Percentiles rank a stretch among this genome's conserved stretches.
These are phyloP conservation scores for Mortierella antarctica DNA, from an alignment of 192 early-diverging fungal species.

Conservation along the genomic window DNA sequence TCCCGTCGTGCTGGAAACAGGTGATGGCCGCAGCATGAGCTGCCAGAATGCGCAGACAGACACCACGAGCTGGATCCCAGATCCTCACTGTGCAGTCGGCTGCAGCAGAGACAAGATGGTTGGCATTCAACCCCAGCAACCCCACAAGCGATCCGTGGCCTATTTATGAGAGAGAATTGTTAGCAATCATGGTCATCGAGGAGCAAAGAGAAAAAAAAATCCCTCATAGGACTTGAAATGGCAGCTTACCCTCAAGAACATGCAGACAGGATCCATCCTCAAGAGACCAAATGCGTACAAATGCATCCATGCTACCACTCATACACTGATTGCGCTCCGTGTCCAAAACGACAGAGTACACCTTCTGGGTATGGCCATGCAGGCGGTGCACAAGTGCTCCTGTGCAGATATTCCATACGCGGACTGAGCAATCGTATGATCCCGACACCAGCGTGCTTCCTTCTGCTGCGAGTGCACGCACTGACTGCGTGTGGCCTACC, in stretches of 20 bases:
- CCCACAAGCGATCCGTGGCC: slow-evolving; percentile 97
- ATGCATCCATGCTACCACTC: slow-evolving; percentile 94
- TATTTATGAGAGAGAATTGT: slow-evolving; percentile 29
- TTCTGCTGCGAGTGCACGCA: slow-evolving; percentile 91
- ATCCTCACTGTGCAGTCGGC: slow-evolving; percentile 94
- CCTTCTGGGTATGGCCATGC: slow-evolving; percentile 92
- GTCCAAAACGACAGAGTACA: slow-evolving; percentile 94
- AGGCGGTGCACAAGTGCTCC: slow-evolving; percentile 77
- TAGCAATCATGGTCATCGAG: not conserved
- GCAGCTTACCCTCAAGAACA: slow-evolving; percentile 82
- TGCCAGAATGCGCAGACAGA: slow-evolving; percentile 72
- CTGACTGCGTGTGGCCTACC: slow-evolving; percentile 89
- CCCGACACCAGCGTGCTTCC: slow-evolving; percentile 91
- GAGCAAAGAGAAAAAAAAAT: slow-evolving; percentile 1
- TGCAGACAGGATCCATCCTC: slow-evolving; percentile 82
- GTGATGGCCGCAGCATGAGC: slow-evolving; percentile 94
- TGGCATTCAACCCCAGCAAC: slow-evolving; percentile 84
- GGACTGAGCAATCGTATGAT: slow-evolving; percentile 90
- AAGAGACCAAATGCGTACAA: slow-evolving; percentile 93
- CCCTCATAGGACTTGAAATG: not conserved
- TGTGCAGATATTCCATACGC: slow-evolving; percentile 89
- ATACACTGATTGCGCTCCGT: slow-evolving; percentile 86
- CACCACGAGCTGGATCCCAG: slow-evolving; percentile 81
- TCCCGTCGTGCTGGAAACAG: slow-evolving; percentile 96
- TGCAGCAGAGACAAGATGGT: slow-evolving; percentile 92